Conservation (phyloP, 345 rosid genomes). For the Melaleuca alternifolia region DNA sequence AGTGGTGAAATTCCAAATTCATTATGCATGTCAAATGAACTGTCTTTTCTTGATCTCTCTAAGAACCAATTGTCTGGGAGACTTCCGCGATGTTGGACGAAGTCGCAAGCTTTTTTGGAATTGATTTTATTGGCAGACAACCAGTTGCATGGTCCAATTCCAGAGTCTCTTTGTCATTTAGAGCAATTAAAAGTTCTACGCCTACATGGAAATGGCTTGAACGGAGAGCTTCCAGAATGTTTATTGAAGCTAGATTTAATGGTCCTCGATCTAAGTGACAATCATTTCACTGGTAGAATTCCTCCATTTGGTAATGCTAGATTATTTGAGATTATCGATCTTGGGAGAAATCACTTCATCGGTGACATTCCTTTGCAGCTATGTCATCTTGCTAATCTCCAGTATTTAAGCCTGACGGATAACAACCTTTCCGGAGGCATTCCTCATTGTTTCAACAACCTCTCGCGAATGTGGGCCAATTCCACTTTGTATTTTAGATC, state of each 20-base stretch:
- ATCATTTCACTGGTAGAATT: not conserved
- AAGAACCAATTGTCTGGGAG: not conserved
- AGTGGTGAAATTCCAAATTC: not conserved
- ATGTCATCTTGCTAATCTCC: not conserved
- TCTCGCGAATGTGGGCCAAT: not conserved
- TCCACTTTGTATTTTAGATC: not conserved
- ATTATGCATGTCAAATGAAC: not conserved
- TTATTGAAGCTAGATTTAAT: not conserved
- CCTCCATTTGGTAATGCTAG: not conserved
- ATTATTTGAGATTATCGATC: not conserved
- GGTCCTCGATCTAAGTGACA: not conserved
- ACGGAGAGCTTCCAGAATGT: not conserved
- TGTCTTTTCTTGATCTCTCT: not conserved
- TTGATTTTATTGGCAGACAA: not conserved
- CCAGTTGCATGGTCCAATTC: not conserved
- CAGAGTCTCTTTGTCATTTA: not conserved
- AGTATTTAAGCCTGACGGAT: not conserved
- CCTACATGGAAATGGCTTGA: not conserved
- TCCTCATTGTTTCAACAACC: not conserved
- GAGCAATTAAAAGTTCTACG: not conserved
- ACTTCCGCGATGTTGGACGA: not conserved
- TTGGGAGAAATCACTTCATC: not conserved
- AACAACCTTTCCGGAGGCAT: not conserved
- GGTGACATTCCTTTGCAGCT: not conserved
- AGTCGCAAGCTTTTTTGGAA: accelerated